These are phyloP conservation scores for Plasmodium cynomolgi DNA, from an alignment of 169 alveolate species.

Conservation along the genomic window DNA sequence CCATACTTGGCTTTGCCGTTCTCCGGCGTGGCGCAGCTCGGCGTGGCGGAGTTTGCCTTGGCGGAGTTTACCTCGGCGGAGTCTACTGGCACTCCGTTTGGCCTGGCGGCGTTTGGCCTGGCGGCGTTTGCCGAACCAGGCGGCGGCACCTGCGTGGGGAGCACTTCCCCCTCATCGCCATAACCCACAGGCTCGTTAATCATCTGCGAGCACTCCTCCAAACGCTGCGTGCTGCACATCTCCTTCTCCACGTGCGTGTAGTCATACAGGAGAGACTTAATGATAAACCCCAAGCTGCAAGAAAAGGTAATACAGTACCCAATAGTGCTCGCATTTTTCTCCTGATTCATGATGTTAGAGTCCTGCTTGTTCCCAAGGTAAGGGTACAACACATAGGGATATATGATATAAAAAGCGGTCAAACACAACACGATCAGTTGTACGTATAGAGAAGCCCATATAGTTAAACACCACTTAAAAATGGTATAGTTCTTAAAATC, in stretches of 20 bases:
- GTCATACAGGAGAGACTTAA: slow-evolving; percentile 39
- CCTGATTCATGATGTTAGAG: background rate
- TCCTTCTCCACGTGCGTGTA: slow-evolving; percentile 77
- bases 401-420: slow-evolving; percentile 45
- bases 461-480: slow-evolving; percentile 42
- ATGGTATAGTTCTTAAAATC: slow-evolving; percentile 19
- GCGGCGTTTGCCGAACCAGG: too few relatives aligned
- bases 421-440: slow-evolving; percentile 8
- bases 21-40: background rate
- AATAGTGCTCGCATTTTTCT: background rate
- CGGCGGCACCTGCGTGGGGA: too few relatives aligned
- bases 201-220: slow-evolving; percentile 51
- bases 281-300: slow-evolving; percentile 21
- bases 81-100: too few relatives aligned
- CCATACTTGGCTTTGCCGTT: slow-evolving; percentile 16
- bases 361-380: background rate
- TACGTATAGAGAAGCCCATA: slow-evolving; percentile 69
- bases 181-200: background rate
- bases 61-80: too few relatives aligned
- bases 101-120: too few relatives aligned
- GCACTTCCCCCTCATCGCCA: background rate
- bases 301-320: slow-evolving; percentile 65
- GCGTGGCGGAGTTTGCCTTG: too few relatives aligned
- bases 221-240: slow-evolving; percentile 78
- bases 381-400: slow-evolving; percentile 12